These are phyloP conservation scores for Calonectria fujianensis DNA, from an alignment of 2,329 filamentous ascomycete species.

Conservation along the genomic window DNA sequence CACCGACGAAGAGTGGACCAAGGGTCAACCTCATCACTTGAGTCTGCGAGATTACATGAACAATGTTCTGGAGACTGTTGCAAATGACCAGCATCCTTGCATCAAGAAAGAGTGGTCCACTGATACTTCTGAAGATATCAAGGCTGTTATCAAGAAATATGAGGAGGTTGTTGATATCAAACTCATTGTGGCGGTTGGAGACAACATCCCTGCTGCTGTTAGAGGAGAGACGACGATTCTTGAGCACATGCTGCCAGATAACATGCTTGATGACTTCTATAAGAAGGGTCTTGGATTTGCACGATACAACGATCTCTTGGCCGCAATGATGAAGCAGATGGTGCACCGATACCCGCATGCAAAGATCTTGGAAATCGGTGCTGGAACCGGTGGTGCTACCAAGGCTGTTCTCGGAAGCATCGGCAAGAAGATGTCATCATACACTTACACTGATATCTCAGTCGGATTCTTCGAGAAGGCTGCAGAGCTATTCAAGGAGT, in stretches of 20 bases:
- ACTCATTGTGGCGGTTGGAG: neutral
- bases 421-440: neutral
- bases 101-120: neutral
- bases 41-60: neutral
- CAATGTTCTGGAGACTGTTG: neutral
- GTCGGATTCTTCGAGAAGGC: slow-evolving; percentile 1
- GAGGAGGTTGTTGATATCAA: neutral
- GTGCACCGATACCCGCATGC: neutral
- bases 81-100: neutral
- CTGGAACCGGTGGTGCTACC: neutral
- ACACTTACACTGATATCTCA: slow-evolving; percentile 1
- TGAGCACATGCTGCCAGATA: neutral
- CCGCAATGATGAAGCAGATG: neutral
- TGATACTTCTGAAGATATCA: neutral
- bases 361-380: slow-evolving; percentile 1
- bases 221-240: neutral
- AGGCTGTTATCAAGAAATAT: neutral
- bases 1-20: neutral
- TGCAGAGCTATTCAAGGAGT: neutral
- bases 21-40: neutral
- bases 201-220: neutral
- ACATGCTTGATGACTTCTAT: neutral
- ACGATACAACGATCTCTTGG: neutral
- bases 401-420: neutral
- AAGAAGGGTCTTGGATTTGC: neutral